A percentile compares a stretch with the other conserved stretches of the same genome.
Evolutionary conservation across 257 asterid genomes (phyloP).

Genomic region (Nicotiana otophora): DNA sequence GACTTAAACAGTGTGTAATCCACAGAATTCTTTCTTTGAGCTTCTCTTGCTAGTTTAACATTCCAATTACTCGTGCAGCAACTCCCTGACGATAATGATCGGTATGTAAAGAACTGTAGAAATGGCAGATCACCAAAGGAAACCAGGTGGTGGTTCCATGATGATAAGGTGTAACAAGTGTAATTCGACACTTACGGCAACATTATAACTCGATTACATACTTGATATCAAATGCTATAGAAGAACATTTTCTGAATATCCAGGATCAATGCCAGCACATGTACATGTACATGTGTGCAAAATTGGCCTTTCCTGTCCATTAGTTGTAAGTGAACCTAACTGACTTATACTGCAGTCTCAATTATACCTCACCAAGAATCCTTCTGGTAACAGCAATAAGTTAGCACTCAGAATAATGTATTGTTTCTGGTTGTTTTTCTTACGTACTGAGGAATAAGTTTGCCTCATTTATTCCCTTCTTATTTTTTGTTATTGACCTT

Average conservation of each 20-base stretch:
- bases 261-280: not conserved
- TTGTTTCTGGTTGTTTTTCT: not conserved
- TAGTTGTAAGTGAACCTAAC: slow-evolving; percentile 11
- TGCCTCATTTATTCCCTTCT: too few relatives aligned
- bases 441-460: not conserved
- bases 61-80: slow-evolving; percentile 48
- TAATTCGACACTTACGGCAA: not conserved
- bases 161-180: slow-evolving; percentile 62
- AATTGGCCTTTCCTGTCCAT: slow-evolving; percentile 9
- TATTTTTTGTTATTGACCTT: not conserved
- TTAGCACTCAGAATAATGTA: not conserved
- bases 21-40: not conserved
- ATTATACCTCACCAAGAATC: not conserved
- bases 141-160: slow-evolving; percentile 99
- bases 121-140: slow-evolving; percentile 94
- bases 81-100: slow-evolving; percentile 95
- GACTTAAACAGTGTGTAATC: not conserved
- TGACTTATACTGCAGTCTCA: not conserved
- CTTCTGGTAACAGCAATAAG: not conserved
- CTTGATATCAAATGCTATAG: slow-evolving; percentile 1
- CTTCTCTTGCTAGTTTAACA: not conserved
- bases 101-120: slow-evolving; percentile 88
- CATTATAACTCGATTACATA: not conserved
- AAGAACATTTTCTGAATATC: not conserved
- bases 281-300: not conserved